Evolutionary conservation across 768 basidiomycete genomes (phyloP).

Genomic region (Lentinula lateritia): DNA sequence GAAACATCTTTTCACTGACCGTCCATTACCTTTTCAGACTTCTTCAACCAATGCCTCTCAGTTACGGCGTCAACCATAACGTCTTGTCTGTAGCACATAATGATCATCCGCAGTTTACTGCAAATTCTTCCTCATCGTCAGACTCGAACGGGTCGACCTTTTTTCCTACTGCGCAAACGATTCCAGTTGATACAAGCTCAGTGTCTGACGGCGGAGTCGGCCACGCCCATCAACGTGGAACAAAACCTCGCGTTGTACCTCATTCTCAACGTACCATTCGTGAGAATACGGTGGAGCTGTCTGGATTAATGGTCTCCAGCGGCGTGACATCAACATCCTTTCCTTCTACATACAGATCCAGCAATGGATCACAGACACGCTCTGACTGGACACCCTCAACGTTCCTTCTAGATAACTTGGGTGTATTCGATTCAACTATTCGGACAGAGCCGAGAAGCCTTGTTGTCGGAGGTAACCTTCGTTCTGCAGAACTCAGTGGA

Average conservation of each 20-base stretch:
- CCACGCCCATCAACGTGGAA: background rate
- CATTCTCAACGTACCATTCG: constrained; percentile 66
- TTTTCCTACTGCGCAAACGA: constrained; percentile 12
- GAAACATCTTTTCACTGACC: background rate
- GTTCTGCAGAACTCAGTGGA: background rate
- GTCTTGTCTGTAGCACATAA: background rate
- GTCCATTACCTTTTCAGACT: background rate
- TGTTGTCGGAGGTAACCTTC: background rate
- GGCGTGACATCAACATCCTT: constrained; percentile 11
- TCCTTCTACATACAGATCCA: background rate
- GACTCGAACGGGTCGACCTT: constrained; percentile 4
- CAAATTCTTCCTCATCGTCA: background rate
- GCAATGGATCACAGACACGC: background rate
- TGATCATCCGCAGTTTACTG: background rate
- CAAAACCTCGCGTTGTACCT: constrained; percentile 20
- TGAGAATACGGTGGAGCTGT: constrained; percentile 59
- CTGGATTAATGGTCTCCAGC: constrained; percentile 39
- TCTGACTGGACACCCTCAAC: background rate
- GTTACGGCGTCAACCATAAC: background rate
- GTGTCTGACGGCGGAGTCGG: background rate
- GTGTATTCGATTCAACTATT: background rate
- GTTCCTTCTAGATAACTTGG: background rate
- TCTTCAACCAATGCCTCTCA: constrained; percentile 2
- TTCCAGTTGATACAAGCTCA: background rate
- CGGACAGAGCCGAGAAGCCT: constrained; percentile 2